These are phyloP conservation scores for Neurospora sp. DNA, from an alignment of 495 filamentous ascomycete genomes.

Conservation along the genomic window DNA sequence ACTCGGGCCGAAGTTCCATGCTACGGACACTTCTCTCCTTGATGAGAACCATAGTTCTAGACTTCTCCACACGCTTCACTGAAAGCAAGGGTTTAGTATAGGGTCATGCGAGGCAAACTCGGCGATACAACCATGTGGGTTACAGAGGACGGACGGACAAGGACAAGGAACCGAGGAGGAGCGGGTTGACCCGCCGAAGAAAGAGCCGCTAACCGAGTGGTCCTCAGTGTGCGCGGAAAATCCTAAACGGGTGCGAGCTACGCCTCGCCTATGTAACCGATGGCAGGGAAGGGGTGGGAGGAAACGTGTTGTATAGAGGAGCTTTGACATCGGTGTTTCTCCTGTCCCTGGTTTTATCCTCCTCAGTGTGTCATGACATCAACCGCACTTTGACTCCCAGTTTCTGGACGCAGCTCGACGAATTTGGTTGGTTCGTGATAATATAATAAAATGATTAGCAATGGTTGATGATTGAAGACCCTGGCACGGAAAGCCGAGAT, in stretches of 20 bases:
- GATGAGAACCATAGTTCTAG: neutral
- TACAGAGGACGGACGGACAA: neutral
- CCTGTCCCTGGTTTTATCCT: neutral
- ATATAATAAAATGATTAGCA: neutral
- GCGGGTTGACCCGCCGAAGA: conserved; percentile 14
- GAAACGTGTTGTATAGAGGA: neutral
- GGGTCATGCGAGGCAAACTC: neutral
- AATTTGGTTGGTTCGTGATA: neutral
- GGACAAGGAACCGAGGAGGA: neutral
- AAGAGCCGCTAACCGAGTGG: conserved; percentile 20
- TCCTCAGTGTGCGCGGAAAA: conserved; percentile 17
- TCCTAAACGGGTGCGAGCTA: conserved; percentile 9
- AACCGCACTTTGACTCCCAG: neutral
- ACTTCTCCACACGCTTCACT: neutral
- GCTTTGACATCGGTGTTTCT: neutral
- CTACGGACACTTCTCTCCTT: neutral
- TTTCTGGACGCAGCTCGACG: neutral
- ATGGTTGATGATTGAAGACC: neutral
- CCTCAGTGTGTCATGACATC: neutral
- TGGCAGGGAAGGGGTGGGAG: neutral
- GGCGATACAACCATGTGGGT: neutral
- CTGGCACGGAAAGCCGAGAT: neutral
- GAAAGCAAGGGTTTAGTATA: neutral
- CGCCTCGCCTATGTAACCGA: conserved; percentile 12
- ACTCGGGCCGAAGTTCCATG: neutral